Base-by-base conservation (phyloP, 2,329 filamentous ascomycete genomes). In the Aspergillus terreus region DNA sequence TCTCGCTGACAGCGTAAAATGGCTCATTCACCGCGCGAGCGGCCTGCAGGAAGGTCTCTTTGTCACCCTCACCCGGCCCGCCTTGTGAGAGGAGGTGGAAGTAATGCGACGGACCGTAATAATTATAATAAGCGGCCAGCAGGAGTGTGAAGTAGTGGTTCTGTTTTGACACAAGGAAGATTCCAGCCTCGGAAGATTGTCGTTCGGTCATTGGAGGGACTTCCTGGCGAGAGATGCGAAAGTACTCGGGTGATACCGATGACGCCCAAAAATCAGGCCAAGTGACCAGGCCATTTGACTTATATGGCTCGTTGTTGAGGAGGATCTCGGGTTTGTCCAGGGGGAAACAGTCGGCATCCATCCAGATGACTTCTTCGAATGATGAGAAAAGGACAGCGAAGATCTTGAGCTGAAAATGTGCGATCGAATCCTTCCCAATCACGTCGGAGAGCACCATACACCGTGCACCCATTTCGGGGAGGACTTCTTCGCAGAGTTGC, bases 341-440 rank as follows among this genome's bases (percentile, higher is more conserved):
- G 11, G 81, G 79, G 58, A 82, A 81, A 54, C 74, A 75, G 59
- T 83, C 81, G 50, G 78, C 78, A 59, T 84, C 82, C 60, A 84
- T 76, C 65, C 81, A 82, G 15, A 84, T 70, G 10, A 82, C 74
- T 48, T 82, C 74, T 60, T 82, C 78, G 56, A 83, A 84, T 4
- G 79, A 78, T 1, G 81, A 82, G 55, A 83, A 78, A 2, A 84
- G 68, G 15, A 84, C 75, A 4, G 81, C 72, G 56, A 83, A 77
- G 35, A 78, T 72, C 62, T 84, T 83, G 68, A 78, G 77, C 59
- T 84, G 81, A 60, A 75, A 82, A 46, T 74, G 69, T 19, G 64
- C 66, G 47, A 79, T 70, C 7, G 68, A 59, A 4, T 64, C 59
- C 44, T 65, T 66, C 4, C 69, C 63, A 6, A 78, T 58, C 12